Base-by-base conservation (phyloP, 225 moss, liverwort and hornwort genomes). In the Physcomitrellopsis africana region DNA sequence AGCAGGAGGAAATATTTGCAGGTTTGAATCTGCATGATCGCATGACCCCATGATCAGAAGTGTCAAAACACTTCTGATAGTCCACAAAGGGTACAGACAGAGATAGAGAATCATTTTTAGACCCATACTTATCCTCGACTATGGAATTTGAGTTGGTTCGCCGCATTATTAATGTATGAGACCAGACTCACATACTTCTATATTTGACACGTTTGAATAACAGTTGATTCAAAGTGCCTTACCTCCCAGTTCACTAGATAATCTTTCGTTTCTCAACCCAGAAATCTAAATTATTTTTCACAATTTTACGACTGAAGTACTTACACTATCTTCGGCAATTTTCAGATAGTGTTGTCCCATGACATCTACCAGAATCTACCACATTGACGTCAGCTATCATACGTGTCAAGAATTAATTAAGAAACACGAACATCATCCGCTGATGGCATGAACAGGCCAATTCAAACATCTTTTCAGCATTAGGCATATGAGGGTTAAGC, bases 1-100 rank as follows among this genome's bases (percentile, higher is more conserved):
- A 80, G 80, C 77, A 16, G 93, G 94, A 79, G 94, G 97, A 82
- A 99, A 99, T 67, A 92, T 92, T 85, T 99, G 94, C 82, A 99
- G 79, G 77, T 91, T 99, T 80, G 94, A 93, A 86, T 94, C 97
- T 95, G 87, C 87, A 89, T 72, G 65, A 77, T 51, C 75, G 63
- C 80, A 53, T 77, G 77, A 69, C 43, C 80, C 84, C 79, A 79
- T 74, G 65, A 87, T 52, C 83, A 83, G 83, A 79, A 81, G 73
- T 75, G 70, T 81, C 73, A 81, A 81, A 78, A 76, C 81, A 85
- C 81, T 78, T 76, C 82, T 72, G 82, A 79, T 74, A 65, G 51
- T 60, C 81, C 80, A 65, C 45, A 57, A 80, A 80, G 77, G 84
- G 67, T 72, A 75, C 27, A 51, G 63, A 61, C 71, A 62, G 72